Conservation (phyloP, 495 filamentous ascomycete genomes). For the Parathielavia appendiculata region DNA sequence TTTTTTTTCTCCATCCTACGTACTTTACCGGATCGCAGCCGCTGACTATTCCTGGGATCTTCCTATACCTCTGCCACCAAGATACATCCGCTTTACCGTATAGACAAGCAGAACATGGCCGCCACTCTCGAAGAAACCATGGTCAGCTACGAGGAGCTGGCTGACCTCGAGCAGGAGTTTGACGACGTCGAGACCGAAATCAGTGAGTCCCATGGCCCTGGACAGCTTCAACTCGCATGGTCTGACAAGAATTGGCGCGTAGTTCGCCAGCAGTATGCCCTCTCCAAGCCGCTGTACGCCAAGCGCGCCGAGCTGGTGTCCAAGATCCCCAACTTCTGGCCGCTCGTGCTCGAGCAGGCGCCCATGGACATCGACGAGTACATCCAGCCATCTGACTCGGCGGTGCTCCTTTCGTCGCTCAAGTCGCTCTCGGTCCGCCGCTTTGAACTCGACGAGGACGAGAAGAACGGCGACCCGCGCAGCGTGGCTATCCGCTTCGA, state of each 20-base stretch:
- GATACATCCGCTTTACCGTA: not conserved
- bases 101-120: conserved; percentile 30
- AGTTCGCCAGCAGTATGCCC: conserved; percentile 55
- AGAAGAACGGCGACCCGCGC: conserved; percentile 56
- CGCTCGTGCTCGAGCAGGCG: conserved; percentile 76
- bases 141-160: conserved; percentile 53
- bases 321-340: conserved; percentile 80
- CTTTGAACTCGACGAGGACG: conserved; percentile 62
- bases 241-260: not conserved
- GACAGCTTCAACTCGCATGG: not conserved
- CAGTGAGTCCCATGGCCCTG: conserved; percentile 44
- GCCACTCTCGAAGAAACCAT: conserved; percentile 38
- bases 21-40: not conserved
- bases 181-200: conserved; percentile 65
- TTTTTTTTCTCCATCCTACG: conserved; percentile 9
- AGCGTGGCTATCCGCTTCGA: conserved; percentile 57
- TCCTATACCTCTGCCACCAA: not conserved
- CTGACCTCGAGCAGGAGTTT: conserved; percentile 63
- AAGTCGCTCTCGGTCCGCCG: conserved; percentile 60
- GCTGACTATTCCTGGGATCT: not conserved
- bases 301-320: conserved; percentile 63
- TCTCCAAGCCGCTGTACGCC: conserved; percentile 58
- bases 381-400: conserved; percentile 72
- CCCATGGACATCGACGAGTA: conserved; percentile 77
- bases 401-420: conserved; percentile 57